Evolutionary conservation across 345 rosid species (phyloP), one percentile per base, ranked within the genome.

Genomic region (Eucalyptus virginea): DNA sequence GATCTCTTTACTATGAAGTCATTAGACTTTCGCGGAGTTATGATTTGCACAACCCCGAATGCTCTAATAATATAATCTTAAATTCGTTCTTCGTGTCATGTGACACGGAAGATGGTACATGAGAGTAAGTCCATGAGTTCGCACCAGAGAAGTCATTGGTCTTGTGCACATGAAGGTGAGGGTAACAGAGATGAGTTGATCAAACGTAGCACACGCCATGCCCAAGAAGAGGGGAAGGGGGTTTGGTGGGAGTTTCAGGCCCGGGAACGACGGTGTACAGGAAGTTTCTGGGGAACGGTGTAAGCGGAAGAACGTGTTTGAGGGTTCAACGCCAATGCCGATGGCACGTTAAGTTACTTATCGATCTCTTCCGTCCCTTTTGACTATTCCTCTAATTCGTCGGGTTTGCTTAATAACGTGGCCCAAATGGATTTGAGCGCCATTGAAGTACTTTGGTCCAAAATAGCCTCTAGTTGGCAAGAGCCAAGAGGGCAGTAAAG

Each of bases 21-120:
- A 32, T 32, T 16, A 15, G 11, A 4, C 6, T 67, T n/a, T 14
- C 0, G 11, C 2, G 0, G 11, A 32, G 80, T 9, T 5, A 8
- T 16, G 1, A 32, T 6, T 67, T 2, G 21, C 23, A 2, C 80
- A 16, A n/a, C 1, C 40, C 11, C 1, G 1, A 1, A 4, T 32
- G 21, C 40, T 67, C 40, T 67, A 67, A 17, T 67, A 4, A 17
- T 32, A 67, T 19, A 67, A 67, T 67, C 23, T 17, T 16, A 3
- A 32, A 15, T 32, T 6, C 9, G 5, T 28, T 62, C 69, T 28
- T 58, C 18, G 0, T 17, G 0, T 67, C 37, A 8, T 16, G 80
- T 1, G 11, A 67, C 40, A 67, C 0, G 18, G 6, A 67, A 67
- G 80, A 2, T 8, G 6, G 80, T 1, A 15, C 21, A 32, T 32